Evolutionary conservation across 257 asterid species (phyloP).

Genomic region (Solanum okadae): DNA sequence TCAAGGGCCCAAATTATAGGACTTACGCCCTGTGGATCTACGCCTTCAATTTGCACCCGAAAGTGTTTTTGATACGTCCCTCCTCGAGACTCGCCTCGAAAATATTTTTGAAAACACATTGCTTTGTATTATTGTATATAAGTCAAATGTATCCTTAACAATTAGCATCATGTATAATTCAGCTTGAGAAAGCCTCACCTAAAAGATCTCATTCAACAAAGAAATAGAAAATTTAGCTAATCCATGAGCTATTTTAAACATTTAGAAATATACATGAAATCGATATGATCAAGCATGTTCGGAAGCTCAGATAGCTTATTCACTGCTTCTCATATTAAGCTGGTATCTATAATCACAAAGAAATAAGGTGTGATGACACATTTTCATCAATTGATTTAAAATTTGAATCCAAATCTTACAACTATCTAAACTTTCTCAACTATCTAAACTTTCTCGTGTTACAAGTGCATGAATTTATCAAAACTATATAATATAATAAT

Average conservation of each 20-base stretch:
- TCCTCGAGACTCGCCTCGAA: not conserved
- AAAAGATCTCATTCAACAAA: not conserved
- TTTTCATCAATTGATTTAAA: not conserved
- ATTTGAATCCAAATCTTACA: not conserved
- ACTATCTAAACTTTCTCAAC: not conserved
- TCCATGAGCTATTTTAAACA: not conserved
- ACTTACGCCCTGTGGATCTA: not conserved
- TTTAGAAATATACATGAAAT: no score
- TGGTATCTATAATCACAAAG: not conserved
- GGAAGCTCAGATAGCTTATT: not conserved
- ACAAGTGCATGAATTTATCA: not conserved
- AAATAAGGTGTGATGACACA: not conserved
- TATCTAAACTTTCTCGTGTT: not conserved
- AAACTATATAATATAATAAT: not conserved
- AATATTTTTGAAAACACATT: not conserved
- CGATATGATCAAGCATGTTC: not conserved
- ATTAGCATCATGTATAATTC: not conserved
- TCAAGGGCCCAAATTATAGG: no score
- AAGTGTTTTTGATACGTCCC: not conserved
- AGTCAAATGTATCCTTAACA: not conserved
- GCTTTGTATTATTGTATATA: not conserved
- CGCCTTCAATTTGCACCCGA: not conserved
- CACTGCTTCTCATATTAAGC: not conserved
- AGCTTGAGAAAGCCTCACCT: not conserved
- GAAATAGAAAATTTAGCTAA: not conserved